These are phyloP conservation scores for Xylariaceae sp. DNA, from an alignment of 2,329 filamentous ascomycete genomes.

Conservation along the genomic window DNA sequence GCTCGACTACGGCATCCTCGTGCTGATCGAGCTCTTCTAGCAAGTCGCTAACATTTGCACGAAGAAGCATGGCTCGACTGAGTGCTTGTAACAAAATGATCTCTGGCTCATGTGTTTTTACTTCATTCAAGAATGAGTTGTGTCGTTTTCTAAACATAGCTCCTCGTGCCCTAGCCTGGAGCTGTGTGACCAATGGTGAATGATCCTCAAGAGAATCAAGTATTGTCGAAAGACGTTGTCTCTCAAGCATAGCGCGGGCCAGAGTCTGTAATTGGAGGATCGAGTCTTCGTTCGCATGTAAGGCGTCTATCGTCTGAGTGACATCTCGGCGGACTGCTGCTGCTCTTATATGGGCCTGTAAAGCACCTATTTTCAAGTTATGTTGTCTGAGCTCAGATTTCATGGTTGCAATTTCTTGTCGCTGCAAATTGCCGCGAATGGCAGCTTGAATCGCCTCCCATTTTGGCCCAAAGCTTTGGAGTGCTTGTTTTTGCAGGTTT, in stretches of 20 bases:
- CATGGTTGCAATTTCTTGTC: slow-evolving; percentile 41
- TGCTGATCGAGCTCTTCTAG: slow-evolving; percentile 77
- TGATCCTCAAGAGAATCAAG: slow-evolving; percentile 55
- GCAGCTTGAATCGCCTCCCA: slow-evolving; percentile 50
- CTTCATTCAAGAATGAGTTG: slow-evolving; percentile 60
- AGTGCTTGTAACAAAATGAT: slow-evolving; percentile 71
- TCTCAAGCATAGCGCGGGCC: slow-evolving; percentile 58
- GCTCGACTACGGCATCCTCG: slow-evolving; percentile 68
- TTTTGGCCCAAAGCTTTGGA: slow-evolving; percentile 45
- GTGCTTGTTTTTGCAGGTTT: slow-evolving; percentile 45
- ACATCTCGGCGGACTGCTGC: slow-evolving; percentile 51
- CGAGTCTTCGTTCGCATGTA: slow-evolving; percentile 38
- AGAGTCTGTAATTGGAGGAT: slow-evolving; percentile 54
- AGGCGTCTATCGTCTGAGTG: slow-evolving; percentile 42
- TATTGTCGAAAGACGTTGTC: slow-evolving; percentile 46
- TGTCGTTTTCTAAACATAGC: slow-evolving; percentile 59
- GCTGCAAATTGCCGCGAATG: slow-evolving; percentile 45
- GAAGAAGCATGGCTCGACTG: slow-evolving; percentile 72
- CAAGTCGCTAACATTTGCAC: slow-evolving; percentile 68
- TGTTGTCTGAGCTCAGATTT: slow-evolving; percentile 47
- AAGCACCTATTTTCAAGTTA: slow-evolving; percentile 34
- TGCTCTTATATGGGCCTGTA: slow-evolving; percentile 47
- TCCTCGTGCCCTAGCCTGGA: slow-evolving; percentile 69
- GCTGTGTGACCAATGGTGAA: slow-evolving; percentile 50
- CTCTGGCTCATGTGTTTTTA: slow-evolving; percentile 64